Base-by-base conservation (phyloP, 1,139 yeast genomes). In the Blastobotrys indianensis region DNA sequence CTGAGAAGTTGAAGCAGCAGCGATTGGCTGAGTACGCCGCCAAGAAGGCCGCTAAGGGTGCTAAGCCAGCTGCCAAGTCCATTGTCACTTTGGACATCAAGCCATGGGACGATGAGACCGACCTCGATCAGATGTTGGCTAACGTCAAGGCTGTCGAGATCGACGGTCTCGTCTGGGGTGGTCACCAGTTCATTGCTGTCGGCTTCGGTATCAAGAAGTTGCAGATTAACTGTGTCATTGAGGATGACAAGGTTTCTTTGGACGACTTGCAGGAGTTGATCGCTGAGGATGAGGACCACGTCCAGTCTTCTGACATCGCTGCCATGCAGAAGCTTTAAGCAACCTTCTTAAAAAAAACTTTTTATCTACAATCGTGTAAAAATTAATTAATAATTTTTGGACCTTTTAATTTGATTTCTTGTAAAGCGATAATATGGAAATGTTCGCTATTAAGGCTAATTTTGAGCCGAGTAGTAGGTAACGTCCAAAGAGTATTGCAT, bases 71-170 rank as follows among this genome's bases (percentile, higher is more conserved):
- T 73, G 97, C 98, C 68, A 92, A 92, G 80, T 86, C 97, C 55
- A 77, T 88, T 61, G 95, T 92, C 66, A 92, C 98, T 65, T 68
- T 92, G 66, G 98, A 92, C 65, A 95, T 92, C 63, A 92, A 92
- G 84, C 97, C 97, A 75, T 92, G 98, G 98, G 98, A 92, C 74
- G 97, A 92, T 66, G 97, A 92, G 79, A 92, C 98, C 60, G 82
- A 90, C 70, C 79, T 94, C 71, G 95, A 92, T 51, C 82, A 82
- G 72, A 71, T 92, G 75, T 74, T 86, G 63, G 90, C 82, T 52
- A 79, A 80, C 72, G 97, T 88, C 66, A 88, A 87, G 80, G 68
- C 77, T 59, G 72, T 90, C 63, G 83, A 80, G 69, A 73, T 75
- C 75, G 97, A 90, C 45, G 99, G 99, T 80, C 85, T 94, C 68